Evolutionary conservation across 139 green algal species (phyloP).

Genomic region (Pseudopediastrum boryanum): DNA sequence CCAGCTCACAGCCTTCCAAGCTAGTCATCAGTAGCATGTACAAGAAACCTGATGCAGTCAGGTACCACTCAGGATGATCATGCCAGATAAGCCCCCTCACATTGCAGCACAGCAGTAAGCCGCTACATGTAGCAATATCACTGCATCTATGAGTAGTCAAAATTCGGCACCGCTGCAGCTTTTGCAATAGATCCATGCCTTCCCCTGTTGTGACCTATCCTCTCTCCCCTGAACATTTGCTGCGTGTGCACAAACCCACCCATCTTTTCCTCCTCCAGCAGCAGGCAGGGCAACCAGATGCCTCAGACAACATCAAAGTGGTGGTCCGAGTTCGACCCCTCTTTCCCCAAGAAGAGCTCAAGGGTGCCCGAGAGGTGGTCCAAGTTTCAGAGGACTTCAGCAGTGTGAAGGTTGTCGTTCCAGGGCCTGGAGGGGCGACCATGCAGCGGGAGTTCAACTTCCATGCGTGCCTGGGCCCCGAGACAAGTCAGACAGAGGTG

Average conservation of each 20-base stretch:
- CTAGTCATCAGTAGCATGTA: no score
- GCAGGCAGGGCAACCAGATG: conserved; percentile 4
- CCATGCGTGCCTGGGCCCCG: conserved; percentile 69
- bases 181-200: neutral
- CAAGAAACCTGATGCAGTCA: no score
- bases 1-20: no score
- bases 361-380: conserved; percentile 46
- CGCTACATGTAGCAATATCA: no score
- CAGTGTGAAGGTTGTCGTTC: conserved; percentile 62
- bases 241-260: neutral
- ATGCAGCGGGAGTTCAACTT: conserved; percentile 70
- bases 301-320: conserved; percentile 73
- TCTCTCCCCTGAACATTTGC: neutral
- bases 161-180: neutral
- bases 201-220: neutral
- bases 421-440: conserved; percentile 53
- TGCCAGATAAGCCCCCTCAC: no score
- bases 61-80: no score
- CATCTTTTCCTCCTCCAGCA: neutral
- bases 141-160: conserved; percentile 1
- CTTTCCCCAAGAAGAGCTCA: conserved; percentile 45
- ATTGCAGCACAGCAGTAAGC: no score
- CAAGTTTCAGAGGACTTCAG: conserved; percentile 49
- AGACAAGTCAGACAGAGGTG: conserved; percentile 62
- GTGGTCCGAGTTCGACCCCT: conserved; percentile 66